Evolutionary conservation across 495 filamentous ascomycete species (phyloP).

Genomic region (Penicillium lividum): DNA sequence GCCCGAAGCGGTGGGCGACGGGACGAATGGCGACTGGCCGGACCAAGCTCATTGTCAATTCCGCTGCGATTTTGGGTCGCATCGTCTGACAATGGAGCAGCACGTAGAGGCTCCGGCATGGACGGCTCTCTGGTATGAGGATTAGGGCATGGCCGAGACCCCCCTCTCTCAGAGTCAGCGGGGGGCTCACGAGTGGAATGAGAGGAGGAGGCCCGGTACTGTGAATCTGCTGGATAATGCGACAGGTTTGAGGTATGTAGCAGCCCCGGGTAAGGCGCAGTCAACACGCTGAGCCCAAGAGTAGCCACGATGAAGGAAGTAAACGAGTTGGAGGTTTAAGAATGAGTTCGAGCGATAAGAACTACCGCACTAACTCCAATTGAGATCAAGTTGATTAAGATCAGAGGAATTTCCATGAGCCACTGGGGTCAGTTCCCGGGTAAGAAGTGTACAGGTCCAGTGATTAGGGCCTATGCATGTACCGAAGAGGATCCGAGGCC

Average conservation of each 20-base stretch:
- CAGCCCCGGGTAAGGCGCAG: conserved; percentile 27
- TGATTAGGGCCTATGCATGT: conserved; percentile 14
- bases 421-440: conserved; percentile 1
- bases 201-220: conserved; percentile 41
- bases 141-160: conserved; percentile 48
- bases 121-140: conserved; percentile 37
- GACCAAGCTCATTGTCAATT: conserved; percentile 32
- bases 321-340: conserved; percentile 4
- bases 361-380: not conserved
- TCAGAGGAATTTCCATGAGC: not conserved
- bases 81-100: conserved; percentile 36
- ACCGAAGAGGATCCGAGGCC: conserved; percentile 23
- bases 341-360: not conserved
- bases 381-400: not conserved
- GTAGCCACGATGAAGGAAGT: conserved; percentile 43
- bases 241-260: conserved; percentile 35
- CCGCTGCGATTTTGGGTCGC: conserved; percentile 26
- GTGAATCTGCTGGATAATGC: conserved; percentile 32
- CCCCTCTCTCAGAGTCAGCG: conserved; percentile 41
- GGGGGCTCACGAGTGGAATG: conserved; percentile 38
- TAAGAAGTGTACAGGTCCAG: not conserved
- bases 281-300: conserved; percentile 43
- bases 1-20: conserved; percentile 33
- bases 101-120: conserved; percentile 51
- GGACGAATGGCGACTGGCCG: conserved; percentile 23